Evolutionary conservation across 768 basidiomycete species (phyloP), one percentile per base, ranked within the genome.

Genomic region (Suillus weaverae): DNA sequence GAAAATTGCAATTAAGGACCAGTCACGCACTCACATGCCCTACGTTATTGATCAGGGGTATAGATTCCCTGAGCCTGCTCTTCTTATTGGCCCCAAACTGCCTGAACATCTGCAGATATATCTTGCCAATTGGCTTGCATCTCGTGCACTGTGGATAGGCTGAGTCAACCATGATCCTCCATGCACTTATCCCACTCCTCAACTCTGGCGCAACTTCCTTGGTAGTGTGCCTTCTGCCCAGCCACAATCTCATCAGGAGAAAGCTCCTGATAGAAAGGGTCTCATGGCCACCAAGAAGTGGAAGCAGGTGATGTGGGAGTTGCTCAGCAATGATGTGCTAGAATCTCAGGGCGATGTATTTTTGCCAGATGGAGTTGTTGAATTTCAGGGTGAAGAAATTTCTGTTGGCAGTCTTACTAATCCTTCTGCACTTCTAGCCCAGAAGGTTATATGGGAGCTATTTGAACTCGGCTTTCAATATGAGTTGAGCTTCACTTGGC

Each of bases 361-460:
- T 38, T 1, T 1, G 13, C 60, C n/a, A n/a, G 18, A 10, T 5
- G 53, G 53, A 35, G 53, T 54, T 20, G 39, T 64, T 3, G 16
- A 39, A 14, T 68, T 63, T 63, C 33, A 2, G 8, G 36, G 67
- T 2, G 38, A 41, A 30, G 2, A 61, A 3, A 38, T 53, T 10
- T 14, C 26, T 5, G 2, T 50, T 20, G 3, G 30, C 5, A 26
- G 46, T 62, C 44, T 62, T 16, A 20, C 44, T 2, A 46, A 35
- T 26, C 66, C 60, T 16, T 54, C 66, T 35, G 6, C 57, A 5
- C 54, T 43, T 33, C 39, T 67, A 2, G 18, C 50, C 3, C 13
- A n/a, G n/a, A 41, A 44, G 26, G 64, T 73, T 20, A 46, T 71
- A 1, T 74, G 71, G 73, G 67, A 72, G 38, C 33, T 73, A 0